phyloP scores from a whole-genome alignment of 306 rosid species.

The Erythrophleum fordii region DNA sequence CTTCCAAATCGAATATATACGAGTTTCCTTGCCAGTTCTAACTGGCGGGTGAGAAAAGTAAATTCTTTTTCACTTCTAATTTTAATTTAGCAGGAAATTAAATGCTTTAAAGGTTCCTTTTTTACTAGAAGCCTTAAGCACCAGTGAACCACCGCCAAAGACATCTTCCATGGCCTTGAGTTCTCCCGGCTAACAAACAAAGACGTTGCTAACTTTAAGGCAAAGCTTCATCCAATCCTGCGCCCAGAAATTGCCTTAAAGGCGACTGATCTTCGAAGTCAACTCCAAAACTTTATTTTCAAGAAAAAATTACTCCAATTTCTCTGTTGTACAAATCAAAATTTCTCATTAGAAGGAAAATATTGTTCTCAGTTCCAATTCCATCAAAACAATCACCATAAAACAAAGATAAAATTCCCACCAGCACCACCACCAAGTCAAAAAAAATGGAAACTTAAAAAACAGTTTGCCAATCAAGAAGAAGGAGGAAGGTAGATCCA shows the following conservation, averaged over 20 bases:
- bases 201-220: background rate
- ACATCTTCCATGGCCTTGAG: background rate
- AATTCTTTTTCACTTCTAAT: background rate
- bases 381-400: background rate
- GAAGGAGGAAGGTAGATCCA: slow-evolving; percentile 9
- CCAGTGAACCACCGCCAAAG: background rate
- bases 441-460: background rate
- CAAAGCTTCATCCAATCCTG: background rate
- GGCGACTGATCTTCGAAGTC: background rate
- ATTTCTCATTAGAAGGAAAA: background rate
- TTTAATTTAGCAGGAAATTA: background rate
- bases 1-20: background rate
- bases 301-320: background rate
- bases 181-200: slow-evolving; percentile 12
- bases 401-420: background rate
- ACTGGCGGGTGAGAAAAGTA: background rate
- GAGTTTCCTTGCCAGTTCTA: background rate
- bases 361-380: background rate
- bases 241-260: background rate
- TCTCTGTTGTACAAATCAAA: background rate
- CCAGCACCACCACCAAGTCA: background rate
- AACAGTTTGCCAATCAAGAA: background rate
- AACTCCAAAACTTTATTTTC: background rate
- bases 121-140: background rate
- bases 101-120: background rate